These are phyloP conservation scores for Beauveria bassiana DNA, from an alignment of 2,329 filamentous ascomycete species.

Conservation along the genomic window DNA sequence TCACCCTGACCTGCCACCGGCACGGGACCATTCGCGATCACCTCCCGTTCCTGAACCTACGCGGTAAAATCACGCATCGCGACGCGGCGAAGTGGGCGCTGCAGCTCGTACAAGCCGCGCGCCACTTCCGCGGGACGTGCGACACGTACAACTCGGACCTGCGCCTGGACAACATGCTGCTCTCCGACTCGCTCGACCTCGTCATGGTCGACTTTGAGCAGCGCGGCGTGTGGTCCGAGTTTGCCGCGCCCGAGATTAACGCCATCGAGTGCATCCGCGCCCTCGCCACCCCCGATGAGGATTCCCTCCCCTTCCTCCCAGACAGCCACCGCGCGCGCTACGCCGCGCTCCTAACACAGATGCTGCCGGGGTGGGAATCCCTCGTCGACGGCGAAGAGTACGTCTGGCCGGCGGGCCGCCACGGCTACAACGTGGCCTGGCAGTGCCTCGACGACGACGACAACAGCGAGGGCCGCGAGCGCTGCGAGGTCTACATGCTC, in stretches of 20 bases:
- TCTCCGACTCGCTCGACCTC: conserved; percentile 37
- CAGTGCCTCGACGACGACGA: conserved; percentile 35
- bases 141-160: conserved; percentile 50
- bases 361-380: conserved; percentile 40
- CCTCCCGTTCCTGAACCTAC: conserved; percentile 42
- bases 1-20: conserved; percentile 46
- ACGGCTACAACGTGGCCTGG: conserved; percentile 51
- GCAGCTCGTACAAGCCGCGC: conserved; percentile 43
- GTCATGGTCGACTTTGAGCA: conserved; percentile 57
- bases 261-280: conserved; percentile 50
- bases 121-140: conserved; percentile 39
- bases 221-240: conserved; percentile 55
- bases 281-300: conserved; percentile 38
- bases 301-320: conserved; percentile 28
- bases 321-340: conserved; percentile 27
- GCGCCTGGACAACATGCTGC: conserved; percentile 51
- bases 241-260: conserved; percentile 53
- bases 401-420: conserved; percentile 30
- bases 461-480: conserved; percentile 39
- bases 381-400: conserved; percentile 36
- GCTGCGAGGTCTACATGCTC: conserved; percentile 55
- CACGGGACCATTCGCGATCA: conserved; percentile 49
- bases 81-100: conserved; percentile 46
- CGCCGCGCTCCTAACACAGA: conserved; percentile 29
- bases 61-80: conserved; percentile 31